A percentile compares a stretch with the other conserved stretches of the same genome.
These are phyloP conservation scores for Scheffersomyces illinoinensis DNA, from an alignment of 1,139 yeast species.

Conservation along the genomic window DNA sequence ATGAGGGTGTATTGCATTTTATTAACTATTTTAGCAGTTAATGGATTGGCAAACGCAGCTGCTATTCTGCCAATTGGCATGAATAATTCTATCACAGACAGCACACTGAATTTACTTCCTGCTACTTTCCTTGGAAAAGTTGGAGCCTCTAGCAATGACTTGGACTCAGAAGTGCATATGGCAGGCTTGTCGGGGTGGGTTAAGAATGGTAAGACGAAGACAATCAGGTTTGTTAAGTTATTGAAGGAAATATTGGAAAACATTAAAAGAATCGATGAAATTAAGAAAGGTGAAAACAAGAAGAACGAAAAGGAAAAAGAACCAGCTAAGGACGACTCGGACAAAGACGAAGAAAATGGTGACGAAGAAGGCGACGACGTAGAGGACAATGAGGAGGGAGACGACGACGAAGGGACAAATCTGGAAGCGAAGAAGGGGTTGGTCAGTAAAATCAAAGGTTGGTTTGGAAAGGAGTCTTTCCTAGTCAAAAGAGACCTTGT, in stretches of 20 bases:
- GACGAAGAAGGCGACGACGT: background rate
- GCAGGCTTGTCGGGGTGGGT: background rate
- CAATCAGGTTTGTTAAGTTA: constrained; percentile 5
- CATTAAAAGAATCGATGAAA: constrained; percentile 10
- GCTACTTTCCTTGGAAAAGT: background rate
- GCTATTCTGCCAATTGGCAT: background rate
- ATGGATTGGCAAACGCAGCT: background rate
- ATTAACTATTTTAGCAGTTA: background rate
- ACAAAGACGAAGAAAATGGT: background rate
- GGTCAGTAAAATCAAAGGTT: constrained; percentile 1
- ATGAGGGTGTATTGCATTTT: background rate
- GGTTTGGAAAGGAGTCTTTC: constrained; percentile 1
- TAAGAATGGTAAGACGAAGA: constrained; percentile 2
- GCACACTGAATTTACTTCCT: background rate
- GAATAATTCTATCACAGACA: background rate
- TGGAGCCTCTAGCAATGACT: background rate
- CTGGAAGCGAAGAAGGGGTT: background rate
- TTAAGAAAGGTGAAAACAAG: background rate
- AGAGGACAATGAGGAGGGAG: background rate
- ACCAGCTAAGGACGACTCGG: background rate
- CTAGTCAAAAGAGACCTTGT: constrained; percentile 13
- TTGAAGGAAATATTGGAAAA: constrained; percentile 11
- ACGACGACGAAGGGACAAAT: constrained; percentile 6
- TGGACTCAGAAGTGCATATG: background rate
- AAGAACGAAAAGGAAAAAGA: constrained; percentile 5